A percentile compares a stretch with the other conserved stretches of the same genome.
phyloP scores from a whole-genome alignment of 1,139 yeast species.

The Candida pseudocylindracea region DNA sequence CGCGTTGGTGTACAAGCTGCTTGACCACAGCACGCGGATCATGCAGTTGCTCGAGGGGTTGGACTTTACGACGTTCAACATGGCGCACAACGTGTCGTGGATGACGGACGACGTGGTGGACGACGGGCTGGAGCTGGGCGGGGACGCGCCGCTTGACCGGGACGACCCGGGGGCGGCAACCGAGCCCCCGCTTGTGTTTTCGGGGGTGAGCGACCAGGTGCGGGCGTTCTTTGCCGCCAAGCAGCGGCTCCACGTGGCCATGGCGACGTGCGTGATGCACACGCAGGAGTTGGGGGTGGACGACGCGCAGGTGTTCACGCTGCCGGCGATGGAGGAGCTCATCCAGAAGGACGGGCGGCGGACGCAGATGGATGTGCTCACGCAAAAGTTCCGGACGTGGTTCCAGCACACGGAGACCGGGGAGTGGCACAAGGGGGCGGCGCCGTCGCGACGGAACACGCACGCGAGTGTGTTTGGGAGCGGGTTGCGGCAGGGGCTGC shows the following conservation, averaged over 20 bases:
- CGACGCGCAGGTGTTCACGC: too few relatives aligned
- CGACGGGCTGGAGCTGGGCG: conserved; percentile 1
- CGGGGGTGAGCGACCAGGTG: conserved; percentile 31
- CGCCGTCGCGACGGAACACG: conserved; percentile 23
- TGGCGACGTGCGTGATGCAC: too few relatives aligned
- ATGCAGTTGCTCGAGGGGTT: conserved; percentile 34
- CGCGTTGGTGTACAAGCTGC: conserved; percentile 26
- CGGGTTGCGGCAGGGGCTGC: too few relatives aligned
- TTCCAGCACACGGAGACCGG: conserved; percentile 6
- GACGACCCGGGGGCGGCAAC: not conserved
- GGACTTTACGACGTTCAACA: conserved; percentile 30
- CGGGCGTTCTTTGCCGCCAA: conserved; percentile 37
- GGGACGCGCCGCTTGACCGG: conserved; percentile 7
- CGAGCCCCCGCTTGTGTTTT: conserved; percentile 25
- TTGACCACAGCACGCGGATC: conserved; percentile 24
- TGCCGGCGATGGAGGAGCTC: too few relatives aligned
- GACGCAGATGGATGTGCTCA: too few relatives aligned
- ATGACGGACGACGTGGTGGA: conserved; percentile 6
- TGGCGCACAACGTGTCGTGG: conserved; percentile 6
- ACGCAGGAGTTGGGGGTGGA: too few relatives aligned
- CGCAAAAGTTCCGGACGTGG: too few relatives aligned
- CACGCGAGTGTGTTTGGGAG: conserved; percentile 5
- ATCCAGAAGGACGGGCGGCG: too few relatives aligned
- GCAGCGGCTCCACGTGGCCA: conserved; percentile 36
- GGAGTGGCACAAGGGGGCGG: conserved; percentile 35